phyloP scores from a whole-genome alignment of 208 protist genomes.

The Trypanosoma brucei region DNA sequence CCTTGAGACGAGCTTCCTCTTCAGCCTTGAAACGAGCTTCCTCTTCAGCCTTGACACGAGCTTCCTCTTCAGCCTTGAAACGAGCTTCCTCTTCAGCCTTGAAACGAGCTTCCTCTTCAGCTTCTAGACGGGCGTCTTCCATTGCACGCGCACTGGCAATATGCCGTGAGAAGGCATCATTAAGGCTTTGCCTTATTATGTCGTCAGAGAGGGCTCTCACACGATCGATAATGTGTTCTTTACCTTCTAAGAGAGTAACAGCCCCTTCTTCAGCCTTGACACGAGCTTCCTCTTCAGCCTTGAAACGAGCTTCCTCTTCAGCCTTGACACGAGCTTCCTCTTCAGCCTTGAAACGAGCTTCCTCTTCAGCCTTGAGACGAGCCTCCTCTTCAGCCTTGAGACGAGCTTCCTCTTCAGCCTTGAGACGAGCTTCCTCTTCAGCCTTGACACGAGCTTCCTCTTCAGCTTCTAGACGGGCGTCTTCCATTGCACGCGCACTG shows the following conservation, averaged over 20 bases:
- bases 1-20: not conserved
- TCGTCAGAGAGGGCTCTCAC: not conserved
- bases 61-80: not conserved
- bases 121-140: not conserved
- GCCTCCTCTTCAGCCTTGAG: constrained; percentile 17
- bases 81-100: not conserved
- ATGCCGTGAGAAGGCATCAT: not conserved
- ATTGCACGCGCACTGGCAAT: too few species aligned
- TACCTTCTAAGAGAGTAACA: not conserved
- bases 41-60: not conserved
- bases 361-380: constrained; percentile 8
- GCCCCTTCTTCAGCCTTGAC: not conserved
- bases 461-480: not conserved
- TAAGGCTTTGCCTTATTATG: not conserved
- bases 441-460: constrained; percentile 1
- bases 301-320: constrained; percentile 5
- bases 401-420: constrained; percentile 13
- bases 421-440: constrained; percentile 2
- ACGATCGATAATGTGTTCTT: not conserved
- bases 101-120: not conserved
- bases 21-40: not conserved
- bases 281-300: constrained; percentile 6
- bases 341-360: constrained; percentile 5
- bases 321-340: constrained; percentile 6
- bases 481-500: not conserved